These are phyloP conservation scores for Wickerhamomyces bovis DNA, from an alignment of 805 yeast species.

Conservation along the genomic window DNA sequence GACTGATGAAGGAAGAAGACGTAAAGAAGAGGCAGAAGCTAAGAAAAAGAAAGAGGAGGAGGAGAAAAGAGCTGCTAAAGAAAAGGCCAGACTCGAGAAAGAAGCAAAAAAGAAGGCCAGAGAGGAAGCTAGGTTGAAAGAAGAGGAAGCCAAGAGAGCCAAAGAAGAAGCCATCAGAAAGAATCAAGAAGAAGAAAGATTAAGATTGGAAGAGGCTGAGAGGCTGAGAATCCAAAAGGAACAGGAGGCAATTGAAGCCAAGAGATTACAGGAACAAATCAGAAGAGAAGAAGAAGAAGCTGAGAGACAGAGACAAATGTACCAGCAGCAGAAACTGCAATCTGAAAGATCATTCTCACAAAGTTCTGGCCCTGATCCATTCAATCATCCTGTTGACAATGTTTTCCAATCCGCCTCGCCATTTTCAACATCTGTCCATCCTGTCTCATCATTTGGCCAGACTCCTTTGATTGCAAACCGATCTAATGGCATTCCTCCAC, in stretches of 20 bases:
- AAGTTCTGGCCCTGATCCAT: not conserved
- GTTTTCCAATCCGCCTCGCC: constrained; percentile 5
- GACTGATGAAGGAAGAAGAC: constrained; percentile 35
- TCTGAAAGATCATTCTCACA: constrained; percentile 5
- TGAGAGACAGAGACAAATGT: not conserved
- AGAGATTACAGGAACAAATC: constrained; percentile 1
- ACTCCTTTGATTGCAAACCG: not conserved
- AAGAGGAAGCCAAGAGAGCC: constrained; percentile 34
- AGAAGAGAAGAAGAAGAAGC: not conserved
- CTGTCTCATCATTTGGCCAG: not conserved
- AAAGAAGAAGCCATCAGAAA: constrained; percentile 26
- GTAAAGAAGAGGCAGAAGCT: constrained; percentile 33
- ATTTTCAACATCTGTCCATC: constrained; percentile 2
- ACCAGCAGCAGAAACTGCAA: constrained; percentile 1
- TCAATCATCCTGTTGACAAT: not conserved
- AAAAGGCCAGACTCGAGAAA: constrained; percentile 27
- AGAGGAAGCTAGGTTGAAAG: constrained; percentile 24
- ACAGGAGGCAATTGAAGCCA: constrained; percentile 2
- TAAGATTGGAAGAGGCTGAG: not conserved
- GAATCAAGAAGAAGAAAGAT: constrained; percentile 27
- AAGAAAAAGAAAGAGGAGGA: constrained; percentile 35
- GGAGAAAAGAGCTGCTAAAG: constrained; percentile 32
- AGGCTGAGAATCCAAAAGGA: constrained; percentile 2
- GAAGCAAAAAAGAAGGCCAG: constrained; percentile 25
- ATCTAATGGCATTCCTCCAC: not conserved